Evolutionary conservation across 2,329 filamentous ascomycete genomes (phyloP).

Genomic region (Aspergillus calidoustus): DNA sequence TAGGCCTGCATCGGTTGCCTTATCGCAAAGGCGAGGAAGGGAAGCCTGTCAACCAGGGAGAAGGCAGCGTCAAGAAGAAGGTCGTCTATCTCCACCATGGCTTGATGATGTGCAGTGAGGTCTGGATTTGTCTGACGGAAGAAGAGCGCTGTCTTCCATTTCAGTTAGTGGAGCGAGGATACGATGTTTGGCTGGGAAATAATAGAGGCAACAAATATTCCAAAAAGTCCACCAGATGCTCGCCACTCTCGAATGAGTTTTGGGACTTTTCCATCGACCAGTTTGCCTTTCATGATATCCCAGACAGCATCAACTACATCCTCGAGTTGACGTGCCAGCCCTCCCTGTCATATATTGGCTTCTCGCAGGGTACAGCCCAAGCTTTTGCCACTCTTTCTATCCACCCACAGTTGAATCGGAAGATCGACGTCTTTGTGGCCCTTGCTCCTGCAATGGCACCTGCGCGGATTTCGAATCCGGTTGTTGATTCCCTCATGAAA

Average conservation of each 20-base stretch:
- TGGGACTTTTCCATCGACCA: constrained; percentile 99
- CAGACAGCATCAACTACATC: constrained; percentile 91
- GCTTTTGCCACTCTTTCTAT: constrained; percentile 93
- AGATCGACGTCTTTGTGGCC: constrained; percentile 94
- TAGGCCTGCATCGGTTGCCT: constrained; percentile 85
- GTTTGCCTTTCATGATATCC: constrained; percentile 97
- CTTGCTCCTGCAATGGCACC: constrained; percentile 96
- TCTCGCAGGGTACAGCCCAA: constrained; percentile 95
- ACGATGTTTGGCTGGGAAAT: constrained; percentile 97
- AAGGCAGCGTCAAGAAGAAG: constrained; percentile 72
- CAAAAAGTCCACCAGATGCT: constrained; percentile 81
- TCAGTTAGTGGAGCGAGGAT: constrained; percentile 83
- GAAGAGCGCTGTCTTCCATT: constrained; percentile 86
- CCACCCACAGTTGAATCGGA: constrained; percentile 87
- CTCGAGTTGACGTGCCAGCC: constrained; percentile 79
- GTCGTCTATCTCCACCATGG: constrained; percentile 96
- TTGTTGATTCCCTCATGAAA: constrained; percentile 92
- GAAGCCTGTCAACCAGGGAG: constrained; percentile 71
- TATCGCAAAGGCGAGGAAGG: constrained; percentile 82
- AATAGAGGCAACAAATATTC: constrained; percentile 99
- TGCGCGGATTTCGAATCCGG: constrained; percentile 82
- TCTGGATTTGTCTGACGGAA: constrained; percentile 94
- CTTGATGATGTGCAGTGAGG: constrained; percentile 97
- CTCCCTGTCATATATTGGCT: constrained; percentile 93
- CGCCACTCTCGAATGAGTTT: constrained; percentile 76